Base-by-base conservation (phyloP, 495 filamentous ascomycete species). In the Annulohypoxylon nitens region DNA sequence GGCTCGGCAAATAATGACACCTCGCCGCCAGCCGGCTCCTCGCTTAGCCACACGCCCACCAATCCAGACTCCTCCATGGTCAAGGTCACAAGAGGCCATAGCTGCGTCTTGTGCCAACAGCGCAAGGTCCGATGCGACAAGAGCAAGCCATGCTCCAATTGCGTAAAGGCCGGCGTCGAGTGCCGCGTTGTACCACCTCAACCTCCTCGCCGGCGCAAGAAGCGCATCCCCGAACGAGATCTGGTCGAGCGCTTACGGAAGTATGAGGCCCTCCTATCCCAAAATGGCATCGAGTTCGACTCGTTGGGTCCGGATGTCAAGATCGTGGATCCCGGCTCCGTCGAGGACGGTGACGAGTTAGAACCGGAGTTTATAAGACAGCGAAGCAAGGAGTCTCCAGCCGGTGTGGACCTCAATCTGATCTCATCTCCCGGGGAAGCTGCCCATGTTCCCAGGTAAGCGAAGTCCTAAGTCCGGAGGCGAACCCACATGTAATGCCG, bases 71-170 rank as follows among this genome's bases (percentile, higher is more conserved):
- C 80, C 39, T 80, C 81, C 74, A 78, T 76, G 61, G 78, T 86
- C 70, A 86, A 86, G 73, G 79, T 86, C 76, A 86, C 84, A 20
- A 78, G 84, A 63, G 84, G 84, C 41, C 88, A 87, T 75, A 91
- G 89, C 37, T 92, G 90, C 71, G 85, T 90, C 41, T 77, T 90
- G 50, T 92, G 90, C 73, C 87, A 90, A 71, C 88, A 88, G 67
- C 84, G 89, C 55, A 92, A 92, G 78, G 90, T 92, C 58, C 87
- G 86, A 65, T 92, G 90, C 78, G 88, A 92, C 77, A 86, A 87
- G 78, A 83, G 86, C 67, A 86, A 90, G 69, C 89, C 88, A 36
- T 92, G 90, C 45, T 86, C 88, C 57, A 90, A 89, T 80, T 92
- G 90, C 74, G 77, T 86, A 78, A 92, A 89, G 82, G 85, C 87